These are phyloP conservation scores for Tetradesmus obliquus DNA, from an alignment of 139 green algal genomes.

Conservation along the genomic window DNA sequence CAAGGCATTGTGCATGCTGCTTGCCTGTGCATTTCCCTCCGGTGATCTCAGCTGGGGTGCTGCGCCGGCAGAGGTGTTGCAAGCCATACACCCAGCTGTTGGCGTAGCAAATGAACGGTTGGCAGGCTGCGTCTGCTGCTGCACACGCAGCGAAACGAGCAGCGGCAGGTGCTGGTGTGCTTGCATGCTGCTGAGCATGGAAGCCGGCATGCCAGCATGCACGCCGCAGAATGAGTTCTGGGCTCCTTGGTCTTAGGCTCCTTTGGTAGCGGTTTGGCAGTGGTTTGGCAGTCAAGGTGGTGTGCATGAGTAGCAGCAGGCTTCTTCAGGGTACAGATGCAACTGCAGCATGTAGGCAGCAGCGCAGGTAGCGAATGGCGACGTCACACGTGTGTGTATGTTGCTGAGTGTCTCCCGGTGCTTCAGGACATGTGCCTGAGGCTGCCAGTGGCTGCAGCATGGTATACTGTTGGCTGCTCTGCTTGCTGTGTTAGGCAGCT, in stretches of 20 bases:
- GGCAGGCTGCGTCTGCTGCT: neutral
- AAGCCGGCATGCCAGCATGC: neutral
- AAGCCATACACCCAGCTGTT: neutral
- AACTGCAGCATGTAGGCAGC: neutral
- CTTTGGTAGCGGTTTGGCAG: neutral
- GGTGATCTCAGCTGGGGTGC: no score
- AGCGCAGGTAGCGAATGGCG: no score
- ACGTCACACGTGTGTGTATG: no score
- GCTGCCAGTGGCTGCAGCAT: no score
- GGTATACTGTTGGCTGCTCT: no score
- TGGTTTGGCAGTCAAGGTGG: neutral
- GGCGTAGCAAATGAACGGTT: neutral
- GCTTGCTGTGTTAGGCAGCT: neutral
- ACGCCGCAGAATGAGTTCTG: neutral
- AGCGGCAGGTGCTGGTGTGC: neutral
- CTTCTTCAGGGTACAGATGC: neutral
- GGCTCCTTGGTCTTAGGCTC: neutral
- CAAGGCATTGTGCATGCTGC: no score
- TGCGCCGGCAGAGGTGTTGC: neutral
- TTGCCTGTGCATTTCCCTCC: neutral
- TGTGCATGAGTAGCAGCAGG: neutral
- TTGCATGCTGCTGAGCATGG: neutral
- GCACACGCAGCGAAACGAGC: neutral
- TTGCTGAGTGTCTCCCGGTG: no score
- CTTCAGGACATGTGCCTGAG: no score